Evolutionary conservation across 2,329 filamentous ascomycete species (phyloP), one percentile per base, ranked within the genome.

Genomic region (Fusarium albidum): DNA sequence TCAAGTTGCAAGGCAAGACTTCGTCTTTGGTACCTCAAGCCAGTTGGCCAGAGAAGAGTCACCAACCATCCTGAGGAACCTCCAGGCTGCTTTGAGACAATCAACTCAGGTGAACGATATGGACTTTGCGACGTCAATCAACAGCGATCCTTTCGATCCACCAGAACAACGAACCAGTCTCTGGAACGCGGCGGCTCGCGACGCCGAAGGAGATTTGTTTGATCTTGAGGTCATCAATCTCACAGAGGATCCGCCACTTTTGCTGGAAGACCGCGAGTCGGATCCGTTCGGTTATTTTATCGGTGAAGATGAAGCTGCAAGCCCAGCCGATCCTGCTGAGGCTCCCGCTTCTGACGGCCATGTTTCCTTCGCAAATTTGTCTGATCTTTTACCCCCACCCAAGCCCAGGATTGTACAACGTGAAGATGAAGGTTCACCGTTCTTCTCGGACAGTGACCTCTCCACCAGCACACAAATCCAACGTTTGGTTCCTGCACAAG

Each of bases 11-110:
- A 77, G 82, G 2, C 92, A 95, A 69, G 85, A 92, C 54, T 90
- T 93, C 67, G 75, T 96, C 0, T 96, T 96, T 72, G 92, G 91
- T 1, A 95, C 91, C 0, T 93, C 89, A 2, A 96, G 92, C 69
- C 92, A 96, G 69, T 75, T 96, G 18, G 88, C 87, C 12, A 77
- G 82, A 48, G 89, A 92, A 50, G 85, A 92, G 29, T 90, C 89
- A 0, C 89, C 89, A 0, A 82, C 82, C 0, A 81, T 87, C 18
- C 71, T 90, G 13, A 79, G 81, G 26, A 82, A 89, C 38, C 71
- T 90, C 15, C 85, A 90, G 46, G 68, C 77, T 46, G 87, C 86
- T 2, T 81, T 90, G 58, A 79, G 79, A 56, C 77, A 77, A 31
- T 90, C 87, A 0, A 87, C 85, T 27, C 52, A 67, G 2, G 64